These are phyloP conservation scores for Podaxis pistillaris DNA, from an alignment of 768 basidiomycete genomes.

Conservation along the genomic window DNA sequence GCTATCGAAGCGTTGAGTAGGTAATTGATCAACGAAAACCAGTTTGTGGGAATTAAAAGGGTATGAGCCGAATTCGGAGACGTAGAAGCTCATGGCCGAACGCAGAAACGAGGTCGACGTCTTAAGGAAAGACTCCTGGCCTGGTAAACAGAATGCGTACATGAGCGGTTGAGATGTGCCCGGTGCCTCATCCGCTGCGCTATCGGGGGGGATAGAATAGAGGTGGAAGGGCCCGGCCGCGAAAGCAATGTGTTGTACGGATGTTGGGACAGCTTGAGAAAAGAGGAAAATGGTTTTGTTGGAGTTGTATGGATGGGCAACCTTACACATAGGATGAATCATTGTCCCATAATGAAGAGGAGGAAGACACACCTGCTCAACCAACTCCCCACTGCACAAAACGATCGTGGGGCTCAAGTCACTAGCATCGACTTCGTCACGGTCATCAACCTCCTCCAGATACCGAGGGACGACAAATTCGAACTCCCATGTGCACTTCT, in stretches of 20 bases:
- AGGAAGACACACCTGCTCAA: slow-evolving; percentile 72
- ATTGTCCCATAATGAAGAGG: slow-evolving; percentile 7
- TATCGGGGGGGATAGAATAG: slow-evolving; percentile 63
- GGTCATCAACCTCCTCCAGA: slow-evolving; percentile 58
- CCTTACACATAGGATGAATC: slow-evolving; percentile 39
- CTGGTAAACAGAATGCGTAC: slow-evolving; percentile 91
- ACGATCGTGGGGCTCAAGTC: slow-evolving; percentile 80
- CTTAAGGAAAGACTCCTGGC: slow-evolving; percentile 70
- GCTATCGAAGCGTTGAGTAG: slow-evolving; percentile 77
- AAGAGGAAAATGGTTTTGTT: slow-evolving; percentile 95
- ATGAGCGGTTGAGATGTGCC: slow-evolving; percentile 71
- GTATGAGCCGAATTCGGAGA: slow-evolving; percentile 91
- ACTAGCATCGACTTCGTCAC: slow-evolving; percentile 44
- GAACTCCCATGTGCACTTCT: slow-evolving; percentile 98
- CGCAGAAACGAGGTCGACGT: slow-evolving; percentile 77
- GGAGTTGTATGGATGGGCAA: slow-evolving; percentile 90
- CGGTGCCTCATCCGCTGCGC: slow-evolving; percentile 56
- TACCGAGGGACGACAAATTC: slow-evolving; percentile 91
- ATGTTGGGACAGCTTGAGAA: slow-evolving; percentile 80
- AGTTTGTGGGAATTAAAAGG: slow-evolving; percentile 94
- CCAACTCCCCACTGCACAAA: slow-evolving; percentile 90
- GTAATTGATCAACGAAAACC: slow-evolving; percentile 90
- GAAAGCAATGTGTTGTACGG: slow-evolving; percentile 95
- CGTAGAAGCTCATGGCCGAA: slow-evolving; percentile 89
- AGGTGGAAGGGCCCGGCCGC: slow-evolving; percentile 94